Conservation (phyloP, 208 protist genomes). For the Balamuthia mandrillaris region DNA sequence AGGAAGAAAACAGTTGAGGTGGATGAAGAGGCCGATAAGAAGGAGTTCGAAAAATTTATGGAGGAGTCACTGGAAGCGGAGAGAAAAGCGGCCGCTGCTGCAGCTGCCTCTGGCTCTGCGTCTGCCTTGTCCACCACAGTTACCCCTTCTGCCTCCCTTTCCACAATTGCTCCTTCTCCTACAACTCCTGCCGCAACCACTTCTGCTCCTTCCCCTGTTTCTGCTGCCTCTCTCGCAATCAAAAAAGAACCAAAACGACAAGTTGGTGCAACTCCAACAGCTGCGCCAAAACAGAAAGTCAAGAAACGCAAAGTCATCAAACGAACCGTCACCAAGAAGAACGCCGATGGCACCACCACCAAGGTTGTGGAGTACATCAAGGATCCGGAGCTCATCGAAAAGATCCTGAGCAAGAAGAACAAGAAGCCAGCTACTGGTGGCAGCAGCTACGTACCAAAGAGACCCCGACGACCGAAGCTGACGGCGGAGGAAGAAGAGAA, state of each 20-base stretch:
- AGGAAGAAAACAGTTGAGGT: background rate
- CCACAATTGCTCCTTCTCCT: background rate
- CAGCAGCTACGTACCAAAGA: too few species aligned
- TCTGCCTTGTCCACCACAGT: too few species aligned
- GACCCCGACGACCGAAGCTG: background rate
- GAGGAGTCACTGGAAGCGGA: slow-evolving; percentile 18
- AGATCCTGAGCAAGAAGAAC: slow-evolving; percentile 46
- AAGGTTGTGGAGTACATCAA: slow-evolving; percentile 51
- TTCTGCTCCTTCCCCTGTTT: background rate
- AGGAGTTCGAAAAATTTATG: slow-evolving; percentile 33
- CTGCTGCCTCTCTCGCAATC: background rate
- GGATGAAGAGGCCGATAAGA: slow-evolving; percentile 15
- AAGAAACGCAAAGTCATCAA: slow-evolving; percentile 19
- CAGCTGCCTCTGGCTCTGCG: background rate
- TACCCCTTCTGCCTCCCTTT: background rate
- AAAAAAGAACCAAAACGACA: background rate
- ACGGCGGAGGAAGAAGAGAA: slow-evolving; percentile 49
- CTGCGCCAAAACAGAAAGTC: background rate
- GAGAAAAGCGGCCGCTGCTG: background rate
- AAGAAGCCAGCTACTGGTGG: background rate
- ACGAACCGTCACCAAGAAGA: slow-evolving; percentile 39
- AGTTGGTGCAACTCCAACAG: background rate
- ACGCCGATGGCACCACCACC: slow-evolving; percentile 44
- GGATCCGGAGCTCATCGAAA: slow-evolving; percentile 41
- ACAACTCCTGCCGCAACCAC: background rate